Base-by-base conservation (phyloP, 305 asterid species). In the Ilex paraguariensis region DNA sequence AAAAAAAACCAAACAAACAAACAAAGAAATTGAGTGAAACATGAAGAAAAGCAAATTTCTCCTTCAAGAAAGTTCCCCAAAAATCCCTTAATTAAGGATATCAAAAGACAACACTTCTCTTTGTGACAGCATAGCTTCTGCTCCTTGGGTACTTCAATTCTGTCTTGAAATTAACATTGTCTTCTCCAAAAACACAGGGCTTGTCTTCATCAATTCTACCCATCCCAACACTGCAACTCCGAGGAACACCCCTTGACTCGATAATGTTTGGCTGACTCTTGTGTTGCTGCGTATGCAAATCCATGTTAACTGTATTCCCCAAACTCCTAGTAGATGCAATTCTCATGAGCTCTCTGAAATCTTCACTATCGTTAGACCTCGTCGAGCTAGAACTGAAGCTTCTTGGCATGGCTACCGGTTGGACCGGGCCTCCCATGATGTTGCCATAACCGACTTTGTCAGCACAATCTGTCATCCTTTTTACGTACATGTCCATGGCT, bases 141-240 rank as follows among this genome's bases (percentile, higher is more conserved):
- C 95, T 88, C 42, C 96, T 82, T 0, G 85, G 81, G 55, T 71
- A 84, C 62, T 60, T 73, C 33, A 68, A 44, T 9, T 75, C 70
- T 3, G 57, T 66, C 45, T 77, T 79, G 31, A 39, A 54, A 2
- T 51, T 59, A 56, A 36, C 49, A 33, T 16, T 61, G 13, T 76
- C 77, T 13, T 76, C 90, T 0, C 76, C 88, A 49, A 71, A 74
- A 63, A 57, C 63, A 49, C 49, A 56, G 0, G 95, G 83, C 13
- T 70, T 70, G 1, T 88, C 96, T 33, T 88, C 96, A 59, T 88
- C 96, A 21, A 88, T 88, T 56, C 79, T 82, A 0, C 87, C 90
- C 95, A 88, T 88, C 0, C 78, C 90, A 0, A 84, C 95, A 16
- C 90, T 88, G 53, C 45, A 46, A 67, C 96, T 88, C 11, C 95